These are phyloP conservation scores for Trypanosoma congolense DNA, from an alignment of 208 protist species.

Conservation along the genomic window DNA sequence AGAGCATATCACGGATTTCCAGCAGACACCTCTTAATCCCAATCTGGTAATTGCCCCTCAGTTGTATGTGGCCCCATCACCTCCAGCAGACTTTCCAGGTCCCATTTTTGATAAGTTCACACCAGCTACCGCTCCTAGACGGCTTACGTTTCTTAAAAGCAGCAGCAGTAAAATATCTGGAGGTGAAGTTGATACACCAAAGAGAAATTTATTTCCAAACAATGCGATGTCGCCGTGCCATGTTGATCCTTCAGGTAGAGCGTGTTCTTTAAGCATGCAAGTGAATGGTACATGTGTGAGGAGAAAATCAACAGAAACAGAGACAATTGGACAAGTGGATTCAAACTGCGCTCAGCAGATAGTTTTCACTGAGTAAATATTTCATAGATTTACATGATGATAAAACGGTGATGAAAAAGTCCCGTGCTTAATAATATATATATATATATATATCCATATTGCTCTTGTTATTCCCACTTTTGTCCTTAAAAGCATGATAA, in stretches of 20 bases:
- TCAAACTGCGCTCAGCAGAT: slow-evolving; percentile 3
- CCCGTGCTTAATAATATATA: too few relatives aligned
- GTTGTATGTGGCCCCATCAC: background rate
- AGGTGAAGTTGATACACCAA: slow-evolving; percentile 5
- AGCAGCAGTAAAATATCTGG: slow-evolving; percentile 3
- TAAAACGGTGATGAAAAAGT: too few relatives aligned
- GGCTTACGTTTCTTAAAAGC: slow-evolving; percentile 18
- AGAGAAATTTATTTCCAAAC: slow-evolving; percentile 20
- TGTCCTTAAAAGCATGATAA: too few relatives aligned
- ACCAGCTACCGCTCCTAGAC: slow-evolving; percentile 22
- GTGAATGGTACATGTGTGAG: background rate
- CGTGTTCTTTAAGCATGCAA: background rate
- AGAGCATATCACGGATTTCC: background rate
- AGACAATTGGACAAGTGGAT: slow-evolving; percentile 23
- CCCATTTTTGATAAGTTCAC: slow-evolving; percentile 5
- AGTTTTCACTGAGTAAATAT: slow-evolving; percentile 3
- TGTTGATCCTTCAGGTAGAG: background rate
- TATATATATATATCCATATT: too few relatives aligned
- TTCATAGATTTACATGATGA: too few relatives aligned
- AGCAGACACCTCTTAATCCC: slow-evolving; percentile 1
- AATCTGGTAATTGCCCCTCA: slow-evolving; percentile 10
- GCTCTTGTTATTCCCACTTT: too few relatives aligned
- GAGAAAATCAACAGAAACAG: background rate
- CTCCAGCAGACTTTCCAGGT: background rate
- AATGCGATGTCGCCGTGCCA: slow-evolving; percentile 1